These are phyloP conservation scores for Cardamine chenopodiifolia DNA, from an alignment of 345 rosid genomes.

Conservation along the genomic window DNA sequence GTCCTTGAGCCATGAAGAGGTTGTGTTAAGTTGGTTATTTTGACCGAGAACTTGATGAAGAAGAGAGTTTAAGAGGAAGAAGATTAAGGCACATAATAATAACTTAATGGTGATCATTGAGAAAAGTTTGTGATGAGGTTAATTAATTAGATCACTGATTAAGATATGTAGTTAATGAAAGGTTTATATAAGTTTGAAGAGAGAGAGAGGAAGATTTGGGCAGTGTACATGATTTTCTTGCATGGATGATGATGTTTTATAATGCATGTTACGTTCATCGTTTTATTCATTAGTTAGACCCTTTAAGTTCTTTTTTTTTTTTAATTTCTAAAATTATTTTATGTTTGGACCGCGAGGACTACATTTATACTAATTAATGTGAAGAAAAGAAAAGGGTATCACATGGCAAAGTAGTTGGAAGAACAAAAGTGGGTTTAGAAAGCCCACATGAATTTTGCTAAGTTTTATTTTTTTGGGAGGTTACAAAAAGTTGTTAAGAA, in stretches of 20 bases:
- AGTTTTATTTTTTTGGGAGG: conserved; percentile 24
- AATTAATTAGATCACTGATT: neutral
- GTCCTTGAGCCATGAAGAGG: conserved; percentile 37
- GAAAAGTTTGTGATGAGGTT: neutral
- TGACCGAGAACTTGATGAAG: conserved; percentile 27
- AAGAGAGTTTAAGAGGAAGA: conserved; percentile 21
- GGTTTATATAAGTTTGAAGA: conserved; percentile 16
- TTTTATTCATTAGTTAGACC: neutral
- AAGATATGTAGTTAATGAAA: neutral
- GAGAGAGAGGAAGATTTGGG: conserved; percentile 17
- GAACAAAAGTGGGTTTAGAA: conserved; percentile 35
- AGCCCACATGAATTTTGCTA: conserved; percentile 45
- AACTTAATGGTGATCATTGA: conserved; percentile 32
- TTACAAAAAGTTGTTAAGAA: conserved; percentile 43
- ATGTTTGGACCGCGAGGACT: conserved; percentile 26
- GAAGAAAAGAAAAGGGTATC: conserved; percentile 38
- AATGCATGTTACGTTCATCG: conserved; percentile 40
- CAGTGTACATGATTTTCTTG: conserved; percentile 42
- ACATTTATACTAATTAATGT: conserved; percentile 22
- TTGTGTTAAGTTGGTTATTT: conserved; percentile 22
- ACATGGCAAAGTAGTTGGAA: conserved; percentile 40
- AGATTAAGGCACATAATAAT: neutral
- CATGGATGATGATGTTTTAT: conserved; percentile 24
- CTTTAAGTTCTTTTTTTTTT: neutral
- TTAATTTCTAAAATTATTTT: neutral